Conservation (phyloP, 2,329 filamentous ascomycete genomes). For the Phaeosphaeria sp. region DNA sequence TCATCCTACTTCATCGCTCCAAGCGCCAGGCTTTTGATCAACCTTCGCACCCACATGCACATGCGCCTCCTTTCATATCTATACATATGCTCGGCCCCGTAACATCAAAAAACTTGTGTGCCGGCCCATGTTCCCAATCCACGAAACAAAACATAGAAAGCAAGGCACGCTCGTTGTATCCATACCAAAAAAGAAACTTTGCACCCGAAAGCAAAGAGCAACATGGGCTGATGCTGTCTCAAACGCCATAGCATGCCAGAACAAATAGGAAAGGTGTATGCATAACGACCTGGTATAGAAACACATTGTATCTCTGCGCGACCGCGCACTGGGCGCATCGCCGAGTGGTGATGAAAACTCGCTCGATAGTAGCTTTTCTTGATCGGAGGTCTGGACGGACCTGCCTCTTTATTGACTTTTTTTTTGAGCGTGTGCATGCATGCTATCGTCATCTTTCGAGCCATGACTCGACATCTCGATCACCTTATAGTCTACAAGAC, state of each 20-base stretch:
- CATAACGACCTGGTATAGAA: not conserved
- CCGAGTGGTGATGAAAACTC: not conserved
- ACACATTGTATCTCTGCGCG: constrained; percentile 1
- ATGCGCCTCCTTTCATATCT: not conserved
- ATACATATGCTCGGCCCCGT: not conserved
- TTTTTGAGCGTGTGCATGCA: not conserved
- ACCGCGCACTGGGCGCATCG: not conserved
- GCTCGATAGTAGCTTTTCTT: not conserved
- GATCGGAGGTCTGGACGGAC: not conserved
- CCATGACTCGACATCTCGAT: not conserved
- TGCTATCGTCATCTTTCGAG: not conserved
- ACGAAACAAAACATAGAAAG: not conserved
- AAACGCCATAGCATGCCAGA: constrained; percentile 8
- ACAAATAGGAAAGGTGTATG: constrained; percentile 1
- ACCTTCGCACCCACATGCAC: not conserved
- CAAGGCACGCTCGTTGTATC: not conserved
- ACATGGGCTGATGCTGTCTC: not conserved
- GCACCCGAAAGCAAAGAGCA: not conserved
- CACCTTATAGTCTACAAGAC: not conserved
- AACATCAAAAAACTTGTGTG: not conserved
- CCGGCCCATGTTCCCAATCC: not conserved
- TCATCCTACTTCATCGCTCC: not conserved
- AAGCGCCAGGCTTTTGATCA: constrained; percentile 2
- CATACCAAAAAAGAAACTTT: not conserved
- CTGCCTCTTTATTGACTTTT: not conserved